Base-by-base conservation (phyloP, 2,329 filamentous ascomycete species). In the Annulohypoxylon truncatum region DNA sequence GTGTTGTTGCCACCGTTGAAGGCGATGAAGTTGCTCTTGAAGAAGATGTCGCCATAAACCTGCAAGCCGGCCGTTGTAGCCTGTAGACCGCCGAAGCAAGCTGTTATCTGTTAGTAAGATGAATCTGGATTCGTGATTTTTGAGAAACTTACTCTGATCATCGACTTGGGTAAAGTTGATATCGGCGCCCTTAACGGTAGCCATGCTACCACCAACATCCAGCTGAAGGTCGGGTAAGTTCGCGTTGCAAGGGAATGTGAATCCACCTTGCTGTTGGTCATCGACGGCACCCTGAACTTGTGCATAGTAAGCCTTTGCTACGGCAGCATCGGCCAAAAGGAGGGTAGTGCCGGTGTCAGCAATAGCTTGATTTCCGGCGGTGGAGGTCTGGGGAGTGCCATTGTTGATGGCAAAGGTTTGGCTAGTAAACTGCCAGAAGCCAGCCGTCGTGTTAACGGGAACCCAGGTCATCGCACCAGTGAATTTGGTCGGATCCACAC, bases 81-180 rank as follows among this genome's bases (percentile, higher is more conserved):
- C 79, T 92, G 90, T 15, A 92, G 79, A 71, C 89, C 90, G 64
- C 89, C 90, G 70, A 90, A 92, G 81, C 90, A 92, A 59, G 81
- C 83, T 85, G 60, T 26, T 22, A 50, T 22, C 28, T 15, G 26
- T 68, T 61, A 65, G 64, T 12, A 47, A 15, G 18, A 2, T 48
- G 8, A 24, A 15, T 7, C 28, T 2, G 13, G n/a, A 2, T 5
- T 31, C 15, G 22, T 4, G 26, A 10, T 24, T 5, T 51, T 48
- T n/a, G 33, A 20, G 6, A 20, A 31, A 82, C 84, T 80, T 80
- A 86, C 84, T 86, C 42, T 82, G 82, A 53, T 80, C 80, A 48
- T 82, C 79, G 8, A 87, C 79, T 26, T 79, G 71, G 1, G 84
- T 81, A 69, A 88, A 90, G 69, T 82, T 84, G 68, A 89, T 82